Conservation (phyloP, 1,139 yeast genomes). For the Saccharomyces pastorianus region DNA sequence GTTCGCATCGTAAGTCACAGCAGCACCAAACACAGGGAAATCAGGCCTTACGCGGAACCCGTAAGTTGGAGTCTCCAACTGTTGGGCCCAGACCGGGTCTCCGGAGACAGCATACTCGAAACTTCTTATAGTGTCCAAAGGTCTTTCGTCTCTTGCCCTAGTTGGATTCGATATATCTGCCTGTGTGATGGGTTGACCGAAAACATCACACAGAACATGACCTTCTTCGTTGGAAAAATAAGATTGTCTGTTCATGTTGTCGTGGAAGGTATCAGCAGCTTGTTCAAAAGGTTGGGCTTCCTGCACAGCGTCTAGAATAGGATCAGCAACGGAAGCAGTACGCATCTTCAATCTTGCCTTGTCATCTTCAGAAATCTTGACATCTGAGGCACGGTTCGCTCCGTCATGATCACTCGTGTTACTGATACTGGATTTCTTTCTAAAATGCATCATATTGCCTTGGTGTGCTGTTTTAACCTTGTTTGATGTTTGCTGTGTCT, state of each 20-base stretch:
- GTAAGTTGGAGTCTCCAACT: constrained; percentile 64
- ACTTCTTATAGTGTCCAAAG: constrained; percentile 85
- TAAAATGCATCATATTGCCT: constrained; percentile 25
- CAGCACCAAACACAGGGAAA: constrained; percentile 45
- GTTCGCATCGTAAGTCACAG: constrained; percentile 43
- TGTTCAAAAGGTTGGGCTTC: constrained; percentile 95
- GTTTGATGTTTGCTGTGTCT: neutral
- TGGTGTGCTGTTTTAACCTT: neutral
- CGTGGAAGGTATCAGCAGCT: constrained; percentile 37
- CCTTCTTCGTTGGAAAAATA: constrained; percentile 27
- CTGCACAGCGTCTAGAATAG: constrained; percentile 80
- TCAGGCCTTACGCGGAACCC: constrained; percentile 73
- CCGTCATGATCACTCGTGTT: constrained; percentile 7
- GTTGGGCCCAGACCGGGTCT: constrained; percentile 66
- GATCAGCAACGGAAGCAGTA: constrained; percentile 67
- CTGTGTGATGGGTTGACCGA: constrained; percentile 66
- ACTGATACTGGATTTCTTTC: constrained; percentile 22
- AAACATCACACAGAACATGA: constrained; percentile 53
- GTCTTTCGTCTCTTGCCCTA: constrained; percentile 87
- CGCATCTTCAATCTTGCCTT: constrained; percentile 46
- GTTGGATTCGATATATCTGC: constrained; percentile 92
- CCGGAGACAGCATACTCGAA: constrained; percentile 93
- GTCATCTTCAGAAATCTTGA: constrained; percentile 37
- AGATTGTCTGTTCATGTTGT: constrained; percentile 27
- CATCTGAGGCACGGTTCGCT: constrained; percentile 12